Conservation (phyloP, 306 rosid species). For the Rubus parviflorus region DNA sequence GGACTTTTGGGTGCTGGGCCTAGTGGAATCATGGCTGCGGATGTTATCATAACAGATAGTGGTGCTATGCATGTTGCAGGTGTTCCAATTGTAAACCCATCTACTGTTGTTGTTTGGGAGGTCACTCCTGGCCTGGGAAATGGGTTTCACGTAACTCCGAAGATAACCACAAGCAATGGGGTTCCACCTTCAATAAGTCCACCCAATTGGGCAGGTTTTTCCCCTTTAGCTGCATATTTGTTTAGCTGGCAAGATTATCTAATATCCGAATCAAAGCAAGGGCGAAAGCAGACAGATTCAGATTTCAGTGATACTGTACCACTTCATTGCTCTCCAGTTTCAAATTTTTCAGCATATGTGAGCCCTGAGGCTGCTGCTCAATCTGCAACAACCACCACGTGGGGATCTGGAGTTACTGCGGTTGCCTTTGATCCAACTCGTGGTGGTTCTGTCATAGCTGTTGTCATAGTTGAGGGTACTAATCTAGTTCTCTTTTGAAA, state of each 20-base stretch:
- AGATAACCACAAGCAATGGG: constrained; percentile 63
- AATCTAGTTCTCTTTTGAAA: constrained; percentile 3
- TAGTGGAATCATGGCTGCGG: constrained; percentile 99
- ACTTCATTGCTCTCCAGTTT: constrained; percentile 92
- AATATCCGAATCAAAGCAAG: constrained; percentile 74
- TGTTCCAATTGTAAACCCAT: constrained; percentile 96
- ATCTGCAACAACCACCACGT: constrained; percentile 97
- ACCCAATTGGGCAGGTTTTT: constrained; percentile 85
- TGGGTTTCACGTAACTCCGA: constrained; percentile 82
- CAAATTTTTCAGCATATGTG: constrained; percentile 97
- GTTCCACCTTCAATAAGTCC: constrained; percentile 71
- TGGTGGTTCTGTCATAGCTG: constrained; percentile 97
- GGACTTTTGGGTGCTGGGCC: constrained; percentile 98
- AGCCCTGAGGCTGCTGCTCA: constrained; percentile 98
- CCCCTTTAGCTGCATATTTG: constrained; percentile 89
- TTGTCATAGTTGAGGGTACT: constrained; percentile 92
- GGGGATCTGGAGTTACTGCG: constrained; percentile 99
- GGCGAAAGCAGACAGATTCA: constrained; percentile 66
- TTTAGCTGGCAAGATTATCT: constrained; percentile 95
- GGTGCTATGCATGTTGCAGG: constrained; percentile 99
- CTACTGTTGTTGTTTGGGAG: constrained; percentile 99
- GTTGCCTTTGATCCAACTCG: constrained; percentile 96
- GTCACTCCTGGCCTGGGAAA: constrained; percentile 98
- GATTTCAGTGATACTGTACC: constrained; percentile 65
- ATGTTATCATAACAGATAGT: constrained; percentile 91